phyloP scores from a whole-genome alignment of 2,329 filamentous ascomycete genomes.

The Aspergillus sp. region DNA sequence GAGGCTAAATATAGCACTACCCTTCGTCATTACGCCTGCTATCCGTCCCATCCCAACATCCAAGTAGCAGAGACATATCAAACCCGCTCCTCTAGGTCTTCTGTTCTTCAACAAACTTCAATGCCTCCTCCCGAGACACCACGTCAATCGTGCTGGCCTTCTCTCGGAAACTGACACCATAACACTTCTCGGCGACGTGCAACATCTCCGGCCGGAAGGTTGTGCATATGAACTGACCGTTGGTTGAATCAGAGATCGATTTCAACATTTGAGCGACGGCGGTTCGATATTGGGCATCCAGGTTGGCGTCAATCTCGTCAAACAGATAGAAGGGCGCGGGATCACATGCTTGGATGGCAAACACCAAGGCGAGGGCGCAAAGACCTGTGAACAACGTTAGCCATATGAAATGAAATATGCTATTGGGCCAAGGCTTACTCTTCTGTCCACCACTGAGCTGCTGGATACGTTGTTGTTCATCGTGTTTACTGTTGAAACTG shows the following conservation, averaged over 20 bases:
- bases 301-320: slow-evolving; percentile 96
- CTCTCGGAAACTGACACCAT: slow-evolving; percentile 85
- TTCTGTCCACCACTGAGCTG: slow-evolving; percentile 97
- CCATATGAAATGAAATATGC: background rate
- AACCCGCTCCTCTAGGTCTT: slow-evolving; percentile 31
- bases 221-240: slow-evolving; percentile 92
- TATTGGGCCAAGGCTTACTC: slow-evolving; percentile 56
- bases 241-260: slow-evolving; percentile 61
- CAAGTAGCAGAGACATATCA: slow-evolving; percentile 5
- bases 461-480: slow-evolving; percentile 96
- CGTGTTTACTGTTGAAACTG: slow-evolving; percentile 97
- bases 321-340: slow-evolving; percentile 99
- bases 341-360: slow-evolving; percentile 97
- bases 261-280: slow-evolving; percentile 88
- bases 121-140: slow-evolving; percentile 78
- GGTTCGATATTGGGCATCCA: slow-evolving; percentile 96
- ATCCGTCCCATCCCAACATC: slow-evolving; percentile 12
- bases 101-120: slow-evolving; percentile 93
- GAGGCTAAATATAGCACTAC: slow-evolving; percentile 4
- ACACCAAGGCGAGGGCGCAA: slow-evolving; percentile 94
- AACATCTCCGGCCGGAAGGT: slow-evolving; percentile 98
- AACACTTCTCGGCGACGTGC: slow-evolving; percentile 92
- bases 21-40: slow-evolving; percentile 13
- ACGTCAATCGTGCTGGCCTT: slow-evolving; percentile 95
- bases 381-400: slow-evolving; percentile 57